phyloP scores from a whole-genome alignment of 306 rosid genomes.

The Senna siamea region DNA sequence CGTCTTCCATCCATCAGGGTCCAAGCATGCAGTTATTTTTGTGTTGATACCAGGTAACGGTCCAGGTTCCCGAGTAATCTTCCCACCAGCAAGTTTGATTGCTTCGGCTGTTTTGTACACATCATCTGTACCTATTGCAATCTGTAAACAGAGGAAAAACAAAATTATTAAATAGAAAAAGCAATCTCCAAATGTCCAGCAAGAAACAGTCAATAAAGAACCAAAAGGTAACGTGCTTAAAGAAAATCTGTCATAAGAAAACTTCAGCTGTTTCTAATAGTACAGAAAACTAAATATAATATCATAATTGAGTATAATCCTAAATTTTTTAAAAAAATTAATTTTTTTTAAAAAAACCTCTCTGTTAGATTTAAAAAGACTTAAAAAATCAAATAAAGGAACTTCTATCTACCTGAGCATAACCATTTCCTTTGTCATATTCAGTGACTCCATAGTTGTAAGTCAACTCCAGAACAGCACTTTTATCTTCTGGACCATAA shows the following conservation, averaged over 20 bases:
- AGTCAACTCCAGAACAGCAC: slow-evolving; percentile 85
- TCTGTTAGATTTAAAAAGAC: slow-evolving; percentile 27
- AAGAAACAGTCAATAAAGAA: slow-evolving; percentile 1
- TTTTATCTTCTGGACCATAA: slow-evolving; percentile 97
- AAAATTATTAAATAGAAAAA: slow-evolving; percentile 31
- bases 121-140: slow-evolving; percentile 94
- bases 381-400: slow-evolving; percentile 27
- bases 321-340: neutral
- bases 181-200: slow-evolving; percentile 32
- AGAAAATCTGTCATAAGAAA: slow-evolving; percentile 7
- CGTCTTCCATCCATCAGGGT: slow-evolving; percentile 99
- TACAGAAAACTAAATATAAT: slow-evolving; percentile 21
- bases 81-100: slow-evolving; percentile 77
- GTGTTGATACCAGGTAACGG: slow-evolving; percentile 95
- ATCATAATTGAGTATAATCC: slow-evolving; percentile 1
- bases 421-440: slow-evolving; percentile 91
- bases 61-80: slow-evolving; percentile 95
- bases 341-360: neutral
- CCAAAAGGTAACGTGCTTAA: slow-evolving; percentile 17
- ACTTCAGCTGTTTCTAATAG: slow-evolving; percentile 7
- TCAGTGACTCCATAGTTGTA: slow-evolving; percentile 94
- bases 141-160: slow-evolving; percentile 46
- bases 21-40: slow-evolving; percentile 95
- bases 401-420: slow-evolving; percentile 72
- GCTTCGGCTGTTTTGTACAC: slow-evolving; percentile 96